Conservation (phyloP, 495 filamentous ascomycete genomes). For the Penicillium maclennaniae region DNA sequence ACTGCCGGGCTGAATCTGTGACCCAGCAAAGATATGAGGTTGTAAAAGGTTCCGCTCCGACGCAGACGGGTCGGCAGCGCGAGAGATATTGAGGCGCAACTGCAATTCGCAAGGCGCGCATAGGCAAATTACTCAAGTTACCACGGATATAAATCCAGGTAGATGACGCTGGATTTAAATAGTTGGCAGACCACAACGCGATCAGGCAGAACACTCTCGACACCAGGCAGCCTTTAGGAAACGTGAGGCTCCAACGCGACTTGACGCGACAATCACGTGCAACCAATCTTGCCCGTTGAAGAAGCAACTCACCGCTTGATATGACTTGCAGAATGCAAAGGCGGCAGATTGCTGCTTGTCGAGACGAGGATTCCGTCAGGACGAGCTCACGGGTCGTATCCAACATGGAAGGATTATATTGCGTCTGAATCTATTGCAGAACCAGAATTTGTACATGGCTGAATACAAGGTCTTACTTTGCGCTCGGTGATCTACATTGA, state of each 20-base stretch:
- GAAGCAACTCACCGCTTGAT: slow-evolving; percentile 20
- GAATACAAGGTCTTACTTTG: not conserved
- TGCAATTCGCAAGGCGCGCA: slow-evolving; percentile 23
- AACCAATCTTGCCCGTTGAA: slow-evolving; percentile 9
- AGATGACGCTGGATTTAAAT: slow-evolving; percentile 3
- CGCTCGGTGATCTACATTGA: not conserved
- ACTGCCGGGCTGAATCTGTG: not conserved
- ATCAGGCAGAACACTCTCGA: slow-evolving; percentile 10
- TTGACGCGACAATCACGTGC: slow-evolving; percentile 42
- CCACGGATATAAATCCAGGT: not conserved
- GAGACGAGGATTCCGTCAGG: slow-evolving; percentile 1
- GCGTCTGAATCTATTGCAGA: not conserved
- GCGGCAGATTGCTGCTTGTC: slow-evolving; percentile 13
- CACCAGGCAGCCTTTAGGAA: slow-evolving; percentile 8
- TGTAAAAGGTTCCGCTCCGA: not conserved
- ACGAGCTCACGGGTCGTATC: not conserved
- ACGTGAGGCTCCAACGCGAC: slow-evolving; percentile 26
- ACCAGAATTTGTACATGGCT: not conserved
- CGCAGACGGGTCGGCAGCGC: slow-evolving; percentile 10
- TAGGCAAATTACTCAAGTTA: slow-evolving; percentile 16
- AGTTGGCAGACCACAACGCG: not conserved
- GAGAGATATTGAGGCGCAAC: slow-evolving; percentile 20
- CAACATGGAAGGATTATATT: not conserved
- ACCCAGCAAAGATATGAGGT: not conserved
- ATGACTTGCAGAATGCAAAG: slow-evolving; percentile 17